Conservation (phyloP, 2,329 filamentous ascomycete genomes). For the Colletotrichum simmondsii region DNA sequence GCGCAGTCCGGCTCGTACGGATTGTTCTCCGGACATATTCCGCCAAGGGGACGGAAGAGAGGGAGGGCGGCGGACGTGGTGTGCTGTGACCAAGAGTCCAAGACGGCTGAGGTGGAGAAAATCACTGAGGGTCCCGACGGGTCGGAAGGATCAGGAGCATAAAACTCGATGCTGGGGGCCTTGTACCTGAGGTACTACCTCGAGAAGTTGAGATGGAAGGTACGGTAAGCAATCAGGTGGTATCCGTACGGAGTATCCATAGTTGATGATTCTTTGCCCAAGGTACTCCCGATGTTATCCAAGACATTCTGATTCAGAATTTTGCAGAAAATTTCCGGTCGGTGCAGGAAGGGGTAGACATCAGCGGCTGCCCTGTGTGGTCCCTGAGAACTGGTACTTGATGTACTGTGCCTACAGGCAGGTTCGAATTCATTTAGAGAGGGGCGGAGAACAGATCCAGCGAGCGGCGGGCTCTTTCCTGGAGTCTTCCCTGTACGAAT, state of each 20-base stretch:
- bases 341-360: background rate
- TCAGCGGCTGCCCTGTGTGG: background rate
- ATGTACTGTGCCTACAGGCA: too few species aligned
- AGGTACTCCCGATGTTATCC: too few species aligned
- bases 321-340: background rate
- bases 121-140: background rate
- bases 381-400: too few species aligned
- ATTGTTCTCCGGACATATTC: conserved; percentile 7
- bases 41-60: background rate
- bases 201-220: too few species aligned
- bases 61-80: background rate
- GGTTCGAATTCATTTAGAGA: too few species aligned
- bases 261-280: background rate
- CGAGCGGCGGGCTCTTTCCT: too few species aligned
- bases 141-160: background rate
- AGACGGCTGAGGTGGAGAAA: conserved; percentile 14
- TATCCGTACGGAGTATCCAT: background rate
- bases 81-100: background rate
- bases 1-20: background rate
- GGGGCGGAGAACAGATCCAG: too few species aligned
- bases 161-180: background rate
- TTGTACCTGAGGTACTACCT: too few species aligned
- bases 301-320: background rate
- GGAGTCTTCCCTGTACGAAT: too few species aligned
- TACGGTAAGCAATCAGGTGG: background rate